These are phyloP conservation scores for Imleria badia DNA, from an alignment of 768 basidiomycete species.

Conservation along the genomic window DNA sequence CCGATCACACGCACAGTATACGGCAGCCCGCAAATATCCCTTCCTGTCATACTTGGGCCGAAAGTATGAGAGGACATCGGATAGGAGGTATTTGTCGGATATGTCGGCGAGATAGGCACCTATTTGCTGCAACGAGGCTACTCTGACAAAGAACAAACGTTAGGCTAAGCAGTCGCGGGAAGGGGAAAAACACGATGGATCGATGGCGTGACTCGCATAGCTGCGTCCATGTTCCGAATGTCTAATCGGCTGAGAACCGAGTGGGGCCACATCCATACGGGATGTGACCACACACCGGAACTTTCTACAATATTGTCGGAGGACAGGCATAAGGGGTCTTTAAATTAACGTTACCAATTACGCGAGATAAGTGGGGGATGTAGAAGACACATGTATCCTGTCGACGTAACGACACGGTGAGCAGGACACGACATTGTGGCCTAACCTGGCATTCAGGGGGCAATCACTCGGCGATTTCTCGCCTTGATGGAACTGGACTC, in stretches of 20 bases:
- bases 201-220: slow-evolving; percentile 12
- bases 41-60: neutral
- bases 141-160: slow-evolving; percentile 10
- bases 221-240: neutral
- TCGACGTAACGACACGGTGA: slow-evolving; percentile 27
- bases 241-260: slow-evolving; percentile 12
- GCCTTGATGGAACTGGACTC: slow-evolving; percentile 14
- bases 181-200: slow-evolving; percentile 4
- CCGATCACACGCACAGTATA: slow-evolving; percentile 18
- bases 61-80: slow-evolving; percentile 5
- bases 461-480: slow-evolving; percentile 12
- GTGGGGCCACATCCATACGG: slow-evolving; percentile 5
- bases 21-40: slow-evolving; percentile 9
- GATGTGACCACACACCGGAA: neutral
- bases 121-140: slow-evolving; percentile 12
- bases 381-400: slow-evolving; percentile 15
- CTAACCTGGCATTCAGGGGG: slow-evolving; percentile 20
- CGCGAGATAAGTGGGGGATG: slow-evolving; percentile 14
- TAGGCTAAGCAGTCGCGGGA: slow-evolving; percentile 21
- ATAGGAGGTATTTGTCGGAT: slow-evolving; percentile 23
- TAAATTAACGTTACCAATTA: slow-evolving; percentile 22
- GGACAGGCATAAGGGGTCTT: slow-evolving; percentile 1
- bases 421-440: slow-evolving; percentile 3
- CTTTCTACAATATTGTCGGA: slow-evolving; percentile 4
- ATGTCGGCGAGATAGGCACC: slow-evolving; percentile 22